Percentiles rank a stretch among this genome's conserved stretches.
Evolutionary conservation across 202 grass and related monocot species (phyloP).

Genomic region (Miscanthus sacchariflorus): DNA sequence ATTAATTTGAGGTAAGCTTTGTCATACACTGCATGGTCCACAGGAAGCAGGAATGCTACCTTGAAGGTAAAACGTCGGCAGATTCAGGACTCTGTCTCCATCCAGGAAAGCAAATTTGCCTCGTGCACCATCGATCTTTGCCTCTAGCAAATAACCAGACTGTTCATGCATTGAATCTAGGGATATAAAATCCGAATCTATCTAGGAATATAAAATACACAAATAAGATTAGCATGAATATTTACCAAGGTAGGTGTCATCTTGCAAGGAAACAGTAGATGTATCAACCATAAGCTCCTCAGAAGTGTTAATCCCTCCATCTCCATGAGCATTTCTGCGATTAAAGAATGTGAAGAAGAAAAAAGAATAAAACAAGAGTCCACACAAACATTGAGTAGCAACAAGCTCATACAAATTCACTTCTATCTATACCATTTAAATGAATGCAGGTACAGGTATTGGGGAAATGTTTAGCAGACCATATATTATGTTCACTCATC

Average conservation of each 20-base stretch:
- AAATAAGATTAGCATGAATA: conserved; percentile 40
- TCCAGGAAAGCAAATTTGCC: conserved; percentile 67
- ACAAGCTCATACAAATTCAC: background rate
- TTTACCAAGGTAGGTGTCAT: conserved; percentile 72
- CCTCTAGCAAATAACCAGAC: conserved; percentile 30
- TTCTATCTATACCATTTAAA: conserved; percentile 4
- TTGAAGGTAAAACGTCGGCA: conserved; percentile 92
- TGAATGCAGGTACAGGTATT: background rate
- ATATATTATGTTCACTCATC: background rate
- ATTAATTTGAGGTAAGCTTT: conserved; percentile 35
- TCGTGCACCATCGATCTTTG: conserved; percentile 71
- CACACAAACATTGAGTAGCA: conserved; percentile 24
- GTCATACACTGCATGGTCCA: conserved; percentile 35
- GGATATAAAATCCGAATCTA: background rate
- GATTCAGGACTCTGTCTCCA: conserved; percentile 61
- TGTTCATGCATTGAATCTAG: conserved; percentile 26
- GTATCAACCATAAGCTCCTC: conserved; percentile 63
- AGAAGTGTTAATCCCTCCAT: conserved; percentile 53
- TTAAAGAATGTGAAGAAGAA: conserved; percentile 35
- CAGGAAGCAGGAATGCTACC: conserved; percentile 53
- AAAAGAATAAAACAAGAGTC: background rate
- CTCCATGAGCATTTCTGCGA: conserved; percentile 59
- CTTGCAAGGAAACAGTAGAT: conserved; percentile 59
- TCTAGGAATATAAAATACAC: conserved; percentile 2
- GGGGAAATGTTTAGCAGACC: conserved; percentile 13